Conservation (phyloP, 2,329 filamentous ascomycete genomes). For the Ilyonectria robusta region DNA sequence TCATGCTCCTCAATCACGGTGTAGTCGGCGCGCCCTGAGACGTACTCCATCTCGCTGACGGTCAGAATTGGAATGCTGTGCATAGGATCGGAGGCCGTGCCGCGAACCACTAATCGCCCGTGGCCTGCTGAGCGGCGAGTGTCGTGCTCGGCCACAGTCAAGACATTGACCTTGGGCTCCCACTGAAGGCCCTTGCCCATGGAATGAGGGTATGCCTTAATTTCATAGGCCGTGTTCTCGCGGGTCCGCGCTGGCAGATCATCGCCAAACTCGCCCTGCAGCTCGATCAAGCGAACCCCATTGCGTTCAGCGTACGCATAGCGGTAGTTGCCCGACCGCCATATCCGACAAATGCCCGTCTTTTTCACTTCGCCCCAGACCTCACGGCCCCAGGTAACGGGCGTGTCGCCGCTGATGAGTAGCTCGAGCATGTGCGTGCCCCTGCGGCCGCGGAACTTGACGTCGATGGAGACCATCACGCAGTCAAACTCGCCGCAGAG, state of each 20-base stretch:
- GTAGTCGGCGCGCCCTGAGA: slow-evolving; percentile 7
- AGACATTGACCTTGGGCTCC: slow-evolving; percentile 9
- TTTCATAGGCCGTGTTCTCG: slow-evolving; percentile 4
- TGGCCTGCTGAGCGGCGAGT: not conserved
- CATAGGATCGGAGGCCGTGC: slow-evolving; percentile 13
- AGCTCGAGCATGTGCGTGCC: slow-evolving; percentile 14
- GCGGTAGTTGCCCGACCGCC: not conserved
- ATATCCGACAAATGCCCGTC: not conserved
- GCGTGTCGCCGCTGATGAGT: slow-evolving; percentile 11
- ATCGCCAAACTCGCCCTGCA: slow-evolving; percentile 17
- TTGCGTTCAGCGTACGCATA: slow-evolving; percentile 17
- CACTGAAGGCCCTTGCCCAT: slow-evolving; percentile 16
- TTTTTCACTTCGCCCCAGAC: too few relatives aligned
- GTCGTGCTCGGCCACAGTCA: slow-evolving; percentile 3
- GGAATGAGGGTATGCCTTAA: slow-evolving; percentile 15
- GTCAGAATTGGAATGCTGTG: slow-evolving; percentile 17
- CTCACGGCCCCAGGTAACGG: slow-evolving; percentile 14
- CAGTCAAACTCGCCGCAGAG: slow-evolving; percentile 23
- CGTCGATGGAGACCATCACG: not conserved
- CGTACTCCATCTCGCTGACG: slow-evolving; percentile 15
- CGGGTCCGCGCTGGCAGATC: not conserved
- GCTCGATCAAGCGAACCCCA: slow-evolving; percentile 17
- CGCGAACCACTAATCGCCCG: slow-evolving; percentile 6
- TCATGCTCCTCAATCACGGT: slow-evolving; percentile 1
- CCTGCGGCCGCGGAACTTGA: not conserved